Base-by-base conservation (phyloP, 1,284 basidiomycete species). In the Moesziomyces parantarcticus region DNA sequence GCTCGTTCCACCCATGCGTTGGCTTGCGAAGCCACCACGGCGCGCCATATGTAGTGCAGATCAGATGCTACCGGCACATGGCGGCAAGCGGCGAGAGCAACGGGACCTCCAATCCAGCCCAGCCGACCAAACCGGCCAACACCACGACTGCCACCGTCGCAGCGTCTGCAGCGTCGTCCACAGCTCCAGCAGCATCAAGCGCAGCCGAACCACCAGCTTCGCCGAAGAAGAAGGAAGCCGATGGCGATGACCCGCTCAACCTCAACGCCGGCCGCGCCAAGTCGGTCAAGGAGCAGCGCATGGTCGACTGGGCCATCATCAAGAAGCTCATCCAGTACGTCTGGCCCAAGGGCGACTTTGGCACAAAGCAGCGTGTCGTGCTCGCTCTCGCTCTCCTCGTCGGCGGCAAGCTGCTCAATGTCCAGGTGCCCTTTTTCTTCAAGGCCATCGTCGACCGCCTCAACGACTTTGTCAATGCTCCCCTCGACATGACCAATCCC, bases 361-460 rank as follows among this genome's bases (percentile, higher is more conserved):
- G 83, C 6, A 87, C 88, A 52, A 89, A 88, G 69, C 86, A 62
- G 48, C 89, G 94, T 5, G 96, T 99, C 6, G 77, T 97, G 0
- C 84, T 92, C 6, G 97, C 97, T 0, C 88, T 99, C 48, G 88
- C 86, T 0, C 85, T 99, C 56, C 87, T 99, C 39, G 87, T 98
- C 39, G 87, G 89, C 7, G 95, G 93, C 55, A 99, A 99, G 88
- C 85, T 97, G 26, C 86, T 98, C 61, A 99, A 98, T 82, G 96
- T 99, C 0, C 96, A 98, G 87, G 95, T 99, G 6, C 96, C 97
- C 0, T 89, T 94, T 75, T 88, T 98, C 73, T 99, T 99, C 89
- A 99, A 98, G 84, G 84, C 88, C 41, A 90, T 99, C 49, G 90
- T 99, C 60, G 96, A 99, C 83, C 84, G 90, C 1, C 87, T 99